Evolutionary conservation across 176 grass and related monocot genomes (phyloP), one percentile per base, ranked within the genome.

Genomic region (Microstegium vimineum): DNA sequence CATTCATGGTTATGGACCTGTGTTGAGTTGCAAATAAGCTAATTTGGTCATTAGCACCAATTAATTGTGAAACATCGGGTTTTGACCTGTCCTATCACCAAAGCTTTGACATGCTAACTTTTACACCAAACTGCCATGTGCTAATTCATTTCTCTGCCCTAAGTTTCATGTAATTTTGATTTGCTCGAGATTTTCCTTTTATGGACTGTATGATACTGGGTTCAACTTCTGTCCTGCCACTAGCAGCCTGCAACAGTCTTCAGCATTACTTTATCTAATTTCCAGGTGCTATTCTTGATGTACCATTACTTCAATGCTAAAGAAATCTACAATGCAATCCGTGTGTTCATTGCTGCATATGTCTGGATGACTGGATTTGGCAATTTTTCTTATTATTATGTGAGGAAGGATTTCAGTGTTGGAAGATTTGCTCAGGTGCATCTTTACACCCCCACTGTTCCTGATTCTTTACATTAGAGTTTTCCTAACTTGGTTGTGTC

Each of bases 361-460:
- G 96, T 99, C 59, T 99, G 96, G 96, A 99, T 99, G 96, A 99
- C 96, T 81, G 96, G 96, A 42, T 99, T 99, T 88, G 96, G 96
- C 47, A 99, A 99, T 83, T 99, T 99, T 70, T 99, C 96, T 46
- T 99, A 99, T 89, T 99, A 99, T 88, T 99, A 99, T 86, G 67
- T 99, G 41, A 69, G 96, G 40, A 99, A 99, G 82, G 93, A 99
- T 92, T 99, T 99, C 73, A 99, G 93, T 77, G 68, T 95, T 40
- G 73, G 85, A 78, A 89, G 96, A 88, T 99, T 99, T 88, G 96
- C 90, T 89, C 93, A 99, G 93, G 96, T 99, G 31, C 42, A 80
- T 81, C 36, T 45, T 59, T 74, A 51, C 57, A 33, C 71, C 69
- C n/a, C 66, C 71, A 42, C 47, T 34, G 26, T 40, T 88, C 33